Evolutionary conservation across 1,284 basidiomycete species (phyloP), one percentile per base, ranked within the genome.

Genomic region (Uromyces viciae-fabae): DNA sequence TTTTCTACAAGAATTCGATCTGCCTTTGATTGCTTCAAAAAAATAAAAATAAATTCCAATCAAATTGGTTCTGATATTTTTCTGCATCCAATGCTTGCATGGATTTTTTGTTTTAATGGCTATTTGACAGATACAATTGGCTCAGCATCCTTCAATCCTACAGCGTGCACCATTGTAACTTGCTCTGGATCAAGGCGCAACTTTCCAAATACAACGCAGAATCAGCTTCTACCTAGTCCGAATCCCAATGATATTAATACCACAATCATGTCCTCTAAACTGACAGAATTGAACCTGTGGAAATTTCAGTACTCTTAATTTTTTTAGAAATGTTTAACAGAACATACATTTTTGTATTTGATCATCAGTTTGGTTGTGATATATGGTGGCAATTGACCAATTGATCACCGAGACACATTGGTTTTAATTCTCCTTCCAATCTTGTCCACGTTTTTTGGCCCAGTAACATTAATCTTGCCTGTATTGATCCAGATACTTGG

Each of bases 111-210:
- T 28, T 28, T 25, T 54, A 54, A 19, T 54, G 31, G n/a, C n/a
- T n/a, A n/a, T n/a, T n/a, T 36, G 19, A 36, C 40, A 79, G 76
- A 79, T 79, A 69, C 66, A 17, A 71, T 79, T 38, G 76, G 76
- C 22, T 54, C 64, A 9, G 76, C 40, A 2, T 60, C 76, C 31
- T 79, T 79, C 25, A 79, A 58, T 43, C 76, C 76, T 40, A 56
- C 52, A 5, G 66, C 36, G 58, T 72, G 22, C 19, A 71, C 64
- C 14, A 71, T 79, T 22, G 66, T 79, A 28, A 79, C 64, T 40
- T 79, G 76, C 56, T 43, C 76, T 4, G 76, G 76, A 31, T 79
- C 76, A 17, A 71, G 76, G 43, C 72, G 72, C 38, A 9, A 19
- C 28, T 22, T 28, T 31, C 25, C 22, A 4, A 7, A 19, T 36